These are phyloP conservation scores for Larix sibirica DNA, from an alignment of 83 land plant genomes.

Conservation along the genomic window DNA sequence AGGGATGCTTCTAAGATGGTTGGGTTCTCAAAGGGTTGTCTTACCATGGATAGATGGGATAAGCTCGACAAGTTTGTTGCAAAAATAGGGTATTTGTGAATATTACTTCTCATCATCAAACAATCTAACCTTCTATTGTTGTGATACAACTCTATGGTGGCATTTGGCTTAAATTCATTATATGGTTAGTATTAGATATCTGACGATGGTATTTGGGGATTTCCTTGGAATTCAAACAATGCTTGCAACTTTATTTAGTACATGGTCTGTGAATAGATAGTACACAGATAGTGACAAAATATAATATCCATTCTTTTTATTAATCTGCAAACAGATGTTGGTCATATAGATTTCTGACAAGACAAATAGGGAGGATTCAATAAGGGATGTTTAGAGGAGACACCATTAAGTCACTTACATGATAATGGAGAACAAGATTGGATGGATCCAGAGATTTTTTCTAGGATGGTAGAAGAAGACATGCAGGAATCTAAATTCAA, in stretches of 20 bases:
- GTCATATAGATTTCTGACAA: too few species aligned
- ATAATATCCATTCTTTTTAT: too few species aligned
- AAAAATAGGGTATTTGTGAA: not conserved
- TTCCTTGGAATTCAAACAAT: constrained; percentile 46
- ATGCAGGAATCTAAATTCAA: too few species aligned
- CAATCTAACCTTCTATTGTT: not conserved
- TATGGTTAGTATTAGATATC: constrained; percentile 14
- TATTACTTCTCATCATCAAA: not conserved
- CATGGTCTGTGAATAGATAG: not conserved
- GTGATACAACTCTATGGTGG: constrained; percentile 27
- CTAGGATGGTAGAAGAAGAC: too few species aligned
- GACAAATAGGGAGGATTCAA: too few species aligned
- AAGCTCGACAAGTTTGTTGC: not conserved
- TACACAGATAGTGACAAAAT: too few species aligned
- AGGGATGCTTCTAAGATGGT: constrained; percentile 18
- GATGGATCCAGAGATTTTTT: too few species aligned
- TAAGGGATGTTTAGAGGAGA: too few species aligned
- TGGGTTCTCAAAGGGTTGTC: constrained; percentile 10
- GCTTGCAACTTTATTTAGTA: constrained; percentile 38
- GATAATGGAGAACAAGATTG: too few species aligned
- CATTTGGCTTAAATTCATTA: constrained; percentile 59
- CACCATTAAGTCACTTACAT: too few species aligned
- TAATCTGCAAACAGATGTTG: too few species aligned
- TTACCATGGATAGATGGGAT: not conserved
- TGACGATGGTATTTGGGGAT: not conserved